Evolutionary conservation across 345 rosid genomes (phyloP).

Genomic region (Melaleuca alternifolia): DNA sequence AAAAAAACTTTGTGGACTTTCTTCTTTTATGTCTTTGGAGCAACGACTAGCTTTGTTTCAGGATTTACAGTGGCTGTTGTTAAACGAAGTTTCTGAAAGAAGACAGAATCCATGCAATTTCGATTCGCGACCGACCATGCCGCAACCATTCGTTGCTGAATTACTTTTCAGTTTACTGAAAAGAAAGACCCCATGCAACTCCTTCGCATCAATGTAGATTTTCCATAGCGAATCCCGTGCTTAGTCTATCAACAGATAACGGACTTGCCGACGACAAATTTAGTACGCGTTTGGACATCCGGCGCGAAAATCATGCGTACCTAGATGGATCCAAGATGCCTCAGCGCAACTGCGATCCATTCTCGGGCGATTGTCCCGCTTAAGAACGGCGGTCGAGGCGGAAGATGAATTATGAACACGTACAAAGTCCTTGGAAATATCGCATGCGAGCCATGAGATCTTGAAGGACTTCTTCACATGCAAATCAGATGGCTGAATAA

Average conservation of each 20-base stretch:
- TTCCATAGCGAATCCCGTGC: not conserved
- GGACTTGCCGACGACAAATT: not conserved
- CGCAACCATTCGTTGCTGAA: not conserved
- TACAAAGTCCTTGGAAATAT: too few species aligned
- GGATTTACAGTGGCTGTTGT: not conserved
- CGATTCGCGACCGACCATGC: too few species aligned
- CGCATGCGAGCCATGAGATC: too few species aligned
- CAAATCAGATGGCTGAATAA: too few species aligned
- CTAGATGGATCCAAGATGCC: not conserved
- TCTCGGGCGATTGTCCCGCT: not conserved
- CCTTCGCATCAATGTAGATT: not conserved
- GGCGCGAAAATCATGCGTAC: rapidly evolving
- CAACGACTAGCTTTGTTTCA: not conserved
- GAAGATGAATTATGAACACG: too few species aligned
- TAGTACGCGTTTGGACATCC: not conserved
- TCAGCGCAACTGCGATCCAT: not conserved
- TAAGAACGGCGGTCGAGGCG: not conserved
- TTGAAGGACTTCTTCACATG: too few species aligned
- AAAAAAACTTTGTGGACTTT: not conserved
- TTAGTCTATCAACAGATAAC: not conserved
- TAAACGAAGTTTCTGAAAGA: not conserved
- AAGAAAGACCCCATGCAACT: too few species aligned
- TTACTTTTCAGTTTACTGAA: not conserved
- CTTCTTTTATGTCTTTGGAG: not conserved
- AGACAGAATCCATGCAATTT: not conserved